Percentiles rank a stretch among this genome's conserved stretches.
Conservation (phyloP, 768 basidiomycete genomes). For the Lactarius indigo region DNA sequence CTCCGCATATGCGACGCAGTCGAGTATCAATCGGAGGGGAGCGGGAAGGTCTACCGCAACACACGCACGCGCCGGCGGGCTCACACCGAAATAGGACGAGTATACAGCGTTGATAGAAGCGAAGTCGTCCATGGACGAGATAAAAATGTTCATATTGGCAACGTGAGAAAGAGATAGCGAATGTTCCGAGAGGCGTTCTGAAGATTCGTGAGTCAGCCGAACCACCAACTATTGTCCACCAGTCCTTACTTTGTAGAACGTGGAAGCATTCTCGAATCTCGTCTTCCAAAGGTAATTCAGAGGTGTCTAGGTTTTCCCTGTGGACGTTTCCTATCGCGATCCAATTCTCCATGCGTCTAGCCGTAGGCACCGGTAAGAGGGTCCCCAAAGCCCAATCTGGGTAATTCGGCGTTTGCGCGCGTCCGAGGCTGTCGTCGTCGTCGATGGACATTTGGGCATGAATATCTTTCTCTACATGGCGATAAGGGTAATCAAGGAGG, state of each 20-base stretch:
- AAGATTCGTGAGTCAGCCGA: conserved; percentile 8
- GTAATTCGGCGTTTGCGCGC: neutral
- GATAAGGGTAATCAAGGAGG: conserved; percentile 47
- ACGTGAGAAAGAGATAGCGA: conserved; percentile 54
- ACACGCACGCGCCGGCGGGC: conserved; percentile 94
- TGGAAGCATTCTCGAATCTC: conserved; percentile 72
- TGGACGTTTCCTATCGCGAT: conserved; percentile 61
- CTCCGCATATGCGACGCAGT: conserved; percentile 71
- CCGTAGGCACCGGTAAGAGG: conserved; percentile 20
- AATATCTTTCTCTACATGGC: conserved; percentile 20
- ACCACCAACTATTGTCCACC: neutral
- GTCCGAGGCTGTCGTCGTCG: neutral
- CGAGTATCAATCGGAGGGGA: conserved; percentile 58
- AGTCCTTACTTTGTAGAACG: conserved; percentile 52
- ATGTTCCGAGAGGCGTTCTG: conserved; percentile 52
- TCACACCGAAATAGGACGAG: conserved; percentile 77
- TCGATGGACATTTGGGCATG: neutral
- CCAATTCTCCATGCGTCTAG: conserved; percentile 54
- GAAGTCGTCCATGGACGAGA: conserved; percentile 83
- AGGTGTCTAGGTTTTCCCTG: conserved; percentile 15
- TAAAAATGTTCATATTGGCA: conserved; percentile 74
- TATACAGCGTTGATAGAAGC: conserved; percentile 74
- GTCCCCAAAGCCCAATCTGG: conserved; percentile 17
- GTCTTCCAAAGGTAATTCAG: conserved; percentile 51
- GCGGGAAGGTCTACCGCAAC: conserved; percentile 71